Conservation (phyloP, 192 early-diverging fungal species). For the Backusella tuberculispora region DNA sequence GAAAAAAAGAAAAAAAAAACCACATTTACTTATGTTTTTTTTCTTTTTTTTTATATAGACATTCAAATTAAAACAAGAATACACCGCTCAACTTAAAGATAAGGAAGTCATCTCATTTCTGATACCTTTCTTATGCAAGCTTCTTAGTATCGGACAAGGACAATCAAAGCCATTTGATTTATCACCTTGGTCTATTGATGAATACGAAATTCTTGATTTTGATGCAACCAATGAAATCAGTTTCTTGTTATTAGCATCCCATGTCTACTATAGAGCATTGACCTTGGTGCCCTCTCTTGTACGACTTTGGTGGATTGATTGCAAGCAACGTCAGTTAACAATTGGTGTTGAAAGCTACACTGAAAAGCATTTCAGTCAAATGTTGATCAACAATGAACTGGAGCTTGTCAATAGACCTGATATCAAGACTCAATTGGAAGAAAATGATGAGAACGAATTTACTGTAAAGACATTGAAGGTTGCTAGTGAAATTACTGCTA, state of each 20-base stretch:
- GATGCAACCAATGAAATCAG: constrained; percentile 53
- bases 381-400: constrained; percentile 66
- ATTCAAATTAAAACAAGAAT: constrained; percentile 59
- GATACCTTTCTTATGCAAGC: constrained; percentile 62
- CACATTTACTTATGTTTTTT: not conserved
- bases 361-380: constrained; percentile 68
- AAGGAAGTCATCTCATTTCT: constrained; percentile 53
- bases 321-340: constrained; percentile 75
- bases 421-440: constrained; percentile 39
- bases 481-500: constrained; percentile 69
- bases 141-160: constrained; percentile 64
- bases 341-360: constrained; percentile 79
- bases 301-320: constrained; percentile 78
- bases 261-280: constrained; percentile 71
- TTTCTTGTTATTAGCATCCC: constrained; percentile 69
- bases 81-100: constrained; percentile 61
- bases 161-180: constrained; percentile 63
- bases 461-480: constrained; percentile 64
- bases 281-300: constrained; percentile 70
- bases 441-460: constrained; percentile 60
- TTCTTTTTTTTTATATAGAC: constrained; percentile 51
- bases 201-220: constrained; percentile 64
- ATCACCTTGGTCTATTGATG: constrained; percentile 66
- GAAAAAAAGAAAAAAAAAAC: not conserved
- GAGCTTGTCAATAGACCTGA: constrained; percentile 56